Percentiles rank a stretch among this genome's conserved stretches.
These are phyloP conservation scores for Phytophthora ohioensis DNA, from an alignment of 352 stramenopile genomes.

Conservation along the genomic window DNA sequence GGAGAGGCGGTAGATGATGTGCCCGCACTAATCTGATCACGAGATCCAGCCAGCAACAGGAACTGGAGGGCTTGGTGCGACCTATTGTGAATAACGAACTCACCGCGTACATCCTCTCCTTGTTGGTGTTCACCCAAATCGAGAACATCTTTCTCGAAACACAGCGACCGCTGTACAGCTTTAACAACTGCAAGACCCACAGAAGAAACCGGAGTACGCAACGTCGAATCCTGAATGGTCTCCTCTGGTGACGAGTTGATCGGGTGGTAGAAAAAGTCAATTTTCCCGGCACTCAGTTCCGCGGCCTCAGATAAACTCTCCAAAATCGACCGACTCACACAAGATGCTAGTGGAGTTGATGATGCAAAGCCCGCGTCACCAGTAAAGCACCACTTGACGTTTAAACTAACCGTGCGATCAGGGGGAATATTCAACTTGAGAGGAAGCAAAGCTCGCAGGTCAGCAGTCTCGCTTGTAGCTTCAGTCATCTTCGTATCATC, in stretches of 20 bases:
- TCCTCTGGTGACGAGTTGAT: slow-evolving; percentile 30
- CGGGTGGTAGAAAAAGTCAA: slow-evolving; percentile 61
- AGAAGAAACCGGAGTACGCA: slow-evolving; percentile 32
- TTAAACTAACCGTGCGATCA: slow-evolving; percentile 49
- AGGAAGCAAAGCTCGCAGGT: slow-evolving; percentile 39
- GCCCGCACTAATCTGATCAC: slow-evolving; percentile 42
- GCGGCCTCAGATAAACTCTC: slow-evolving; percentile 63
- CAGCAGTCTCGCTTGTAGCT: slow-evolving; percentile 7
- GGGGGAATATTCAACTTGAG: slow-evolving; percentile 48
- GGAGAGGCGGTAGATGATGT: slow-evolving; percentile 27
- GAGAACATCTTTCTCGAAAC: slow-evolving; percentile 70
- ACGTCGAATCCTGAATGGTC: slow-evolving; percentile 16
- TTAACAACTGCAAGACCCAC: slow-evolving; percentile 79
- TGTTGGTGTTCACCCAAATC: slow-evolving; percentile 86
- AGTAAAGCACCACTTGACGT: slow-evolving; percentile 76
- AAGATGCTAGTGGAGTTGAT: slow-evolving; percentile 73
- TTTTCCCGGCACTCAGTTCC: slow-evolving; percentile 62
- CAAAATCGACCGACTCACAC: slow-evolving; percentile 70
- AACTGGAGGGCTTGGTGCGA: slow-evolving; percentile 78
- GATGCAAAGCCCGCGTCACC: slow-evolving; percentile 67
- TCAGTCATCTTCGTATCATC: slow-evolving; percentile 19
- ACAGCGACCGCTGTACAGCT: slow-evolving; percentile 67
- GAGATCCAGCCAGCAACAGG: slow-evolving; percentile 66
- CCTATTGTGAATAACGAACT: slow-evolving; percentile 77
- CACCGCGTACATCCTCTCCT: slow-evolving; percentile 58